phyloP scores from a whole-genome alignment of 2,329 filamentous ascomycete genomes.

The Paecilomyces sp. region DNA sequence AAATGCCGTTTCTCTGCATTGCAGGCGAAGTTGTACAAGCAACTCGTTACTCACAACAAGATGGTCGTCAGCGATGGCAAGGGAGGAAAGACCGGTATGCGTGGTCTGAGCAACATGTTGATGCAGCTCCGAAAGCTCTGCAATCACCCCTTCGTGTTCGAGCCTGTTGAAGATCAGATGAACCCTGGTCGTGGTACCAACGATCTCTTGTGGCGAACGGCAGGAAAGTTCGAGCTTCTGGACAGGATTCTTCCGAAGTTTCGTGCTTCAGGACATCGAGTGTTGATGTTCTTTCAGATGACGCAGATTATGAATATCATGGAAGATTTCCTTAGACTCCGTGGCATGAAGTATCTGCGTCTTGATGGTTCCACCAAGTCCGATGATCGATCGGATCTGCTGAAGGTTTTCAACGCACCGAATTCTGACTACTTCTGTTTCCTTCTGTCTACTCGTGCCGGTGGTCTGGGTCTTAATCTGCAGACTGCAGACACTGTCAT shows the following conservation, averaged over 20 bases:
- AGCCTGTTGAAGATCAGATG: slow-evolving; percentile 96
- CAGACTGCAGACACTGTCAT: slow-evolving; percentile 98
- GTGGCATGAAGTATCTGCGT: slow-evolving; percentile 78
- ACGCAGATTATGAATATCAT: slow-evolving; percentile 99
- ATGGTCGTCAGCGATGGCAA: slow-evolving; percentile 92
- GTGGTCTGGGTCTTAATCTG: slow-evolving; percentile 93
- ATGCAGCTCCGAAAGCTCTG: slow-evolving; percentile 99
- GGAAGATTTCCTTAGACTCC: slow-evolving; percentile 90
- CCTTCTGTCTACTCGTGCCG: slow-evolving; percentile 93
- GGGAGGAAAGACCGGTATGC: slow-evolving; percentile 87
- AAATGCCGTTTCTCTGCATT: slow-evolving; percentile 97
- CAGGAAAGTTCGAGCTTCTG: slow-evolving; percentile 93
- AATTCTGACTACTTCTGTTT: slow-evolving; percentile 95
- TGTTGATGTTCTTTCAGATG: slow-evolving; percentile 99
- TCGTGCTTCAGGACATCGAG: slow-evolving; percentile 79
- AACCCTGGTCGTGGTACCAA: slow-evolving; percentile 85
- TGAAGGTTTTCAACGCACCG: slow-evolving; percentile 83
- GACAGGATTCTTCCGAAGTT: slow-evolving; percentile 94
- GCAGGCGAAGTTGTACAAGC: slow-evolving; percentile 91
- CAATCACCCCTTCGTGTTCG: slow-evolving; percentile 98
- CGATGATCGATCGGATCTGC: slow-evolving; percentile 86
- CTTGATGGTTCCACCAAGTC: slow-evolving; percentile 96
- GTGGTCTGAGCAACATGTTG: slow-evolving; percentile 97
- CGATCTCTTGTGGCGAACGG: slow-evolving; percentile 87
- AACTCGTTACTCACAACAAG: slow-evolving; percentile 92